Conservation (phyloP, 1,139 yeast species). For the Hemisphaericaspora xylanilytica region DNA sequence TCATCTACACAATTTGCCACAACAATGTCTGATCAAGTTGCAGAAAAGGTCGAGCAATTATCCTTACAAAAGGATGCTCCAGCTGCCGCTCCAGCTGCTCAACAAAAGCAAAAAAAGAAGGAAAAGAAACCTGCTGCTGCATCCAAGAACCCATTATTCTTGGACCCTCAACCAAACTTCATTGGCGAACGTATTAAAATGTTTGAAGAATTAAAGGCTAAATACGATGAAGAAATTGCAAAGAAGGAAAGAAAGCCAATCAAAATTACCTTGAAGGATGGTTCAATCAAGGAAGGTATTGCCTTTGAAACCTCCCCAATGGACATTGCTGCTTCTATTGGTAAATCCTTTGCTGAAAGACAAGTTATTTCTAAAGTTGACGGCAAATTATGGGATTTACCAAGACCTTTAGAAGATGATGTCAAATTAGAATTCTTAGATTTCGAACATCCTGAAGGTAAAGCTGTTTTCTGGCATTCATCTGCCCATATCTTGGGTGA, state of each 20-base stretch:
- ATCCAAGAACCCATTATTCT: constrained; percentile 40
- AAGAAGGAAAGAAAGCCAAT: constrained; percentile 58
- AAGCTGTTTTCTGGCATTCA: constrained; percentile 97
- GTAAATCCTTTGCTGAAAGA: constrained; percentile 79
- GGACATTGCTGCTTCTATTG: constrained; percentile 79
- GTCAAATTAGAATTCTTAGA: constrained; percentile 64
- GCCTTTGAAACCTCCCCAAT: constrained; percentile 91
- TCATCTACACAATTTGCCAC: not conserved
- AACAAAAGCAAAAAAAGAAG: constrained; percentile 8
- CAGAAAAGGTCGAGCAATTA: constrained; percentile 14
- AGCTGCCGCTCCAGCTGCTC: constrained; percentile 3
- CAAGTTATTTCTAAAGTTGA: constrained; percentile 89
- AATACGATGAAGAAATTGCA: constrained; percentile 72
- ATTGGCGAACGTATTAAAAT: constrained; percentile 74
- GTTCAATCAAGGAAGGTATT: constrained; percentile 71
- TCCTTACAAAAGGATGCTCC: constrained; percentile 3
- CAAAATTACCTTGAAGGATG: constrained; percentile 83
- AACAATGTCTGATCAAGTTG: constrained; percentile 11
- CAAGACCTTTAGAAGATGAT: constrained; percentile 85
- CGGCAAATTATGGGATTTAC: constrained; percentile 91
- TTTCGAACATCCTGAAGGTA: constrained; percentile 82
- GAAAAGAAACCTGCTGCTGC: constrained; percentile 20
- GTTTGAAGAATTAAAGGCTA: constrained; percentile 77
- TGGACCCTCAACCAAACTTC: constrained; percentile 80
- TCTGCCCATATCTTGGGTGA: constrained; percentile 98